phyloP scores from a whole-genome alignment of 106 monocot genomes.

The Dendrobium officinale region DNA sequence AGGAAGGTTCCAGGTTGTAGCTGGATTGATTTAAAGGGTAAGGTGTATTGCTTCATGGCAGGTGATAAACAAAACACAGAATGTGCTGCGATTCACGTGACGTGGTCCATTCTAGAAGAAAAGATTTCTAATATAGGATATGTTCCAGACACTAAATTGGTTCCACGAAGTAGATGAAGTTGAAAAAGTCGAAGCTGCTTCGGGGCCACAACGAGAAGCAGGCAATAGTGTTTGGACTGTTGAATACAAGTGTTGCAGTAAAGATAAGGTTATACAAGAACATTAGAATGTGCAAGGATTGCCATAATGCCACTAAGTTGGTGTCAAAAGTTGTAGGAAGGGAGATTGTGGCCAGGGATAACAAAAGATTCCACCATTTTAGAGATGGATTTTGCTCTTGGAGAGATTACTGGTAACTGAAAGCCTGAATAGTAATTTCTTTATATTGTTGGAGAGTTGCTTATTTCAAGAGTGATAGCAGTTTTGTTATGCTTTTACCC shows the following conservation, averaged over 20 bases:
- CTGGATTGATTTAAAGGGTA: conserved; percentile 52
- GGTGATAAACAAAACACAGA: conserved; percentile 24
- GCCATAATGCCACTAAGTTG: conserved; percentile 44
- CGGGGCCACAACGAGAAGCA: conserved; percentile 59
- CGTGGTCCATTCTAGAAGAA: conserved; percentile 40
- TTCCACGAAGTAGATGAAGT: conserved; percentile 51
- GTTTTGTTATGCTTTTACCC: too few species aligned
- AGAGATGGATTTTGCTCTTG: too few species aligned
- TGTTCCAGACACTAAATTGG: conserved; percentile 34
- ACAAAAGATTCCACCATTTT: conserved; percentile 40
- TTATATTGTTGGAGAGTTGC: too few species aligned
- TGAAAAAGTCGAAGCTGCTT: conserved; percentile 35
- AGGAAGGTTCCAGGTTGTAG: conserved; percentile 59
- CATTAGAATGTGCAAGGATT: conserved; percentile 55
- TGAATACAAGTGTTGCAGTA: conserved; percentile 14
- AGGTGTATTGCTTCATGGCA: conserved; percentile 37
- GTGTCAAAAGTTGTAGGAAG: conserved; percentile 29
- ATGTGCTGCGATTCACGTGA: conserved; percentile 17
- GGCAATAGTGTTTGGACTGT: conserved; percentile 43
- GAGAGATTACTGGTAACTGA: not conserved
- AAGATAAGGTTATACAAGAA: conserved; percentile 46
- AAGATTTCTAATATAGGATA: conserved; percentile 47
- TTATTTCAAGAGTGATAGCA: too few species aligned
- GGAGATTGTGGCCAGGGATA: conserved; percentile 51
- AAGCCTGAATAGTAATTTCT: too few species aligned